These are phyloP conservation scores for Pichia sp. DNA, from an alignment of 1,139 yeast species.

Conservation along the genomic window DNA sequence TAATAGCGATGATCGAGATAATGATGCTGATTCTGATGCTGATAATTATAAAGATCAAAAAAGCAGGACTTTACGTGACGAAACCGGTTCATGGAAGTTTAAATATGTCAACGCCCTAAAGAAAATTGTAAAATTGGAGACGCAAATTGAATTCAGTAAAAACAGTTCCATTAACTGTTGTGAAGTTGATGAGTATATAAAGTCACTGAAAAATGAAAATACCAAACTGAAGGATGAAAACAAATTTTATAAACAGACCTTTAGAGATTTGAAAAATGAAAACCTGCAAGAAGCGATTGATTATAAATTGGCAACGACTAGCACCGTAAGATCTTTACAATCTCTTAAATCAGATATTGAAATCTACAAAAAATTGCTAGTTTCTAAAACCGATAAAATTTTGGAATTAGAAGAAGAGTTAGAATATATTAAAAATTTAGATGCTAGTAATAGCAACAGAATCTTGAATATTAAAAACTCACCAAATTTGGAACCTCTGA, in stretches of 20 bases:
- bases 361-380: slow-evolving; percentile 6
- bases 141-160: background rate
- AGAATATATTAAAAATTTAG: background rate
- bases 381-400: slow-evolving; percentile 8
- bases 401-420: slow-evolving; percentile 5
- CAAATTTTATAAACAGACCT: background rate
- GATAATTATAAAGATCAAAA: too few species aligned
- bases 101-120: slow-evolving; percentile 8
- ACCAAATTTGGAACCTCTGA: background rate
- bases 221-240: background rate
- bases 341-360: slow-evolving; percentile 5
- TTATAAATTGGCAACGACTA: background rate
- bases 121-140: slow-evolving; percentile 7
- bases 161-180: background rate
- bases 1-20: slow-evolving; percentile 18
- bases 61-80: too few species aligned
- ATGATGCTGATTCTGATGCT: slow-evolving; percentile 16
- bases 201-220: background rate
- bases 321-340: background rate
- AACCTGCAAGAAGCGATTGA: background rate
- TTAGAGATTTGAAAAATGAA: background rate
- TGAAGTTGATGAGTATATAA: background rate
- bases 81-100: slow-evolving; percentile 1
- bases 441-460: background rate
- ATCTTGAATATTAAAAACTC: too few species aligned